A percentile compares a stretch with the other conserved stretches of the same genome.
Conservation (phyloP, 225 moss, liverwort and hornwort genomes). For the Physcomitrium patens region DNA sequence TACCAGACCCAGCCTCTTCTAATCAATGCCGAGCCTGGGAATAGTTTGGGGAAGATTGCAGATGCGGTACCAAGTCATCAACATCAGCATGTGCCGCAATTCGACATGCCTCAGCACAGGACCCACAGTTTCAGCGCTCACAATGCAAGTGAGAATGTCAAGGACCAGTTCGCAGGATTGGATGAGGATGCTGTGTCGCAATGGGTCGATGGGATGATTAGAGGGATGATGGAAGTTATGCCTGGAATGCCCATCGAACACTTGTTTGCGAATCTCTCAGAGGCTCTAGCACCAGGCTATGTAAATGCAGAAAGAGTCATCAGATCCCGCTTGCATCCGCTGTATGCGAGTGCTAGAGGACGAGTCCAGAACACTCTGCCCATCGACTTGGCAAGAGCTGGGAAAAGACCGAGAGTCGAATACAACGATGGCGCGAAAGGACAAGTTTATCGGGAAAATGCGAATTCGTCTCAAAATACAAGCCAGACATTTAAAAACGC, state of each 20-base stretch:
- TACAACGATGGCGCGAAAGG: not conserved
- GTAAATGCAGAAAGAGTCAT: conserved; percentile 56
- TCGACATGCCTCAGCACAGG: conserved; percentile 35
- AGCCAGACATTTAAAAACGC: not conserved
- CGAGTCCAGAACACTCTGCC: conserved; percentile 29
- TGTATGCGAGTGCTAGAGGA: conserved; percentile 28
- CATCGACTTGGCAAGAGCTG: conserved; percentile 26
- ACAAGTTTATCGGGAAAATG: conserved; percentile 25
- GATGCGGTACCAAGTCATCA: conserved; percentile 22
- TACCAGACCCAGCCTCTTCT: conserved; percentile 37
- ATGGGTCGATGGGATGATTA: conserved; percentile 81
- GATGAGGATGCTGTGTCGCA: conserved; percentile 62
- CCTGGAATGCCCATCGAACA: conserved; percentile 70
- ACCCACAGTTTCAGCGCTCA: conserved; percentile 22
- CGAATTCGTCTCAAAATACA: conserved; percentile 19
- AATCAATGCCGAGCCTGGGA: conserved; percentile 12
- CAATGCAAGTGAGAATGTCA: conserved; percentile 19
- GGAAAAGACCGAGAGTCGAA: conserved; percentile 40
- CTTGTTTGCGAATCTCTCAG: conserved; percentile 62
- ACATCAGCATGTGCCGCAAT: conserved; percentile 34
- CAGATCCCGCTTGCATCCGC: conserved; percentile 57
- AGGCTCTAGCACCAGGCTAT: conserved; percentile 60
- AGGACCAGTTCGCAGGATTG: conserved; percentile 52
- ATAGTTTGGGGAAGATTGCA: conserved; percentile 52
- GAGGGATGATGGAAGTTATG: conserved; percentile 76